These are phyloP conservation scores for Wallacemonas sp. DNA, from an alignment of 208 protist species.

Conservation along the genomic window DNA sequence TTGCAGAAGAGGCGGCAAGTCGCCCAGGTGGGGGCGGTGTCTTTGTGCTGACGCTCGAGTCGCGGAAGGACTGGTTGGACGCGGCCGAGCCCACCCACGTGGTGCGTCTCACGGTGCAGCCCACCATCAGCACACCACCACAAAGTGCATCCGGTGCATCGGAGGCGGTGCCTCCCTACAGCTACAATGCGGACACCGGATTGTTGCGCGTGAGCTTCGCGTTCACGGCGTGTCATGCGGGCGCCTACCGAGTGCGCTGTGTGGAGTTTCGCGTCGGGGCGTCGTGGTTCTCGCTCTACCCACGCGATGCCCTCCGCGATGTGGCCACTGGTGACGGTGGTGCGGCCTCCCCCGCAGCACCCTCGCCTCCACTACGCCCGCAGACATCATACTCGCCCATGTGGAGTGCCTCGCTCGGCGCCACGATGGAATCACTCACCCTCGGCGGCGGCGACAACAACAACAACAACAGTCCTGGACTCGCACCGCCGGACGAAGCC, in stretches of 20 bases:
- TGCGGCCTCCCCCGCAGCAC: not conserved
- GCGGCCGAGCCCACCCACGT: conserved; percentile 62
- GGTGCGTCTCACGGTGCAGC: conserved; percentile 27
- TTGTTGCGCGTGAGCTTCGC: conserved; percentile 40
- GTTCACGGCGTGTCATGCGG: conserved; percentile 64
- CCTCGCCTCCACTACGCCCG: not conserved
- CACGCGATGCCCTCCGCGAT: conserved; percentile 5
- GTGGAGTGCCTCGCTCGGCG: too few species aligned
- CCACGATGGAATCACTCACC: too few species aligned
- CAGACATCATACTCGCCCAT: not conserved
- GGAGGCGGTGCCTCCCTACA: not conserved
- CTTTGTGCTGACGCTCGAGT: conserved; percentile 54
- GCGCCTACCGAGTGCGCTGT: conserved; percentile 56
- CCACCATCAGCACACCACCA: not conserved
- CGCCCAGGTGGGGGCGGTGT: conserved; percentile 2
- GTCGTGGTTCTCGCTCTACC: conserved; percentile 42
- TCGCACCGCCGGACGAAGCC: too few species aligned
- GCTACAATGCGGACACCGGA: conserved; percentile 34
- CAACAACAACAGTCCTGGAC: too few species aligned
- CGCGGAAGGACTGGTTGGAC: conserved; percentile 71
- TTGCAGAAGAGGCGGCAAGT: not conserved
- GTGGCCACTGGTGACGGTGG: not conserved
- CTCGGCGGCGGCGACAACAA: too few species aligned
- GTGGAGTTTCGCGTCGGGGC: conserved; percentile 44
- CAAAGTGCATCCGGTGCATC: not conserved